Conservation (phyloP, 306 rosid genomes). For the Malus sylvestris region DNA sequence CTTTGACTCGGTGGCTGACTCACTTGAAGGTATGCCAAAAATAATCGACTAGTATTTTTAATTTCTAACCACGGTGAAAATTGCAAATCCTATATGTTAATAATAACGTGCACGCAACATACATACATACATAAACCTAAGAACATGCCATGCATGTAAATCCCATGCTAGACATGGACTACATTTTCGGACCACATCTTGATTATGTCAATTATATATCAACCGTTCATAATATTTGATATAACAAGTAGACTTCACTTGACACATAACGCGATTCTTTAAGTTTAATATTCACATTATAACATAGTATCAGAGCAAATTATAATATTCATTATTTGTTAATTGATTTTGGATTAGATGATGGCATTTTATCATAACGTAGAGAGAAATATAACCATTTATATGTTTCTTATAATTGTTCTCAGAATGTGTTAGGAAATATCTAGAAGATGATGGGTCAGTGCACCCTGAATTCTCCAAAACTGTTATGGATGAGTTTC, state of each 20-base stretch:
- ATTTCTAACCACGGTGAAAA: not conserved
- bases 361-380: not conserved
- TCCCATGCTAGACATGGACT: not conserved
- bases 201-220: not conserved
- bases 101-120: no score
- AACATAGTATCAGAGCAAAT: no score
- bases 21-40: conserved; percentile 46
- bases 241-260: not conserved
- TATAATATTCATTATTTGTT: not conserved
- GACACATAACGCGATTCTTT: not conserved
- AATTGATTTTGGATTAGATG: not conserved
- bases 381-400: not conserved
- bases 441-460: conserved; percentile 44
- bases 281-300: not conserved
- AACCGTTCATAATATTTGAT: not conserved
- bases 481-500: conserved; percentile 52
- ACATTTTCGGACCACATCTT: not conserved
- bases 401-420: not conserved
- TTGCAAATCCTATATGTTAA: no score
- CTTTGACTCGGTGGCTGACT: conserved; percentile 56
- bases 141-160: no score
- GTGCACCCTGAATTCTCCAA: conserved; percentile 30
- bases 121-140: no score
- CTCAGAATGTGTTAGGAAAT: conserved; percentile 60
- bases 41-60: no score